phyloP scores from a whole-genome alignment of 2,329 filamentous ascomycete species.

The Phyllachora maydis region DNA sequence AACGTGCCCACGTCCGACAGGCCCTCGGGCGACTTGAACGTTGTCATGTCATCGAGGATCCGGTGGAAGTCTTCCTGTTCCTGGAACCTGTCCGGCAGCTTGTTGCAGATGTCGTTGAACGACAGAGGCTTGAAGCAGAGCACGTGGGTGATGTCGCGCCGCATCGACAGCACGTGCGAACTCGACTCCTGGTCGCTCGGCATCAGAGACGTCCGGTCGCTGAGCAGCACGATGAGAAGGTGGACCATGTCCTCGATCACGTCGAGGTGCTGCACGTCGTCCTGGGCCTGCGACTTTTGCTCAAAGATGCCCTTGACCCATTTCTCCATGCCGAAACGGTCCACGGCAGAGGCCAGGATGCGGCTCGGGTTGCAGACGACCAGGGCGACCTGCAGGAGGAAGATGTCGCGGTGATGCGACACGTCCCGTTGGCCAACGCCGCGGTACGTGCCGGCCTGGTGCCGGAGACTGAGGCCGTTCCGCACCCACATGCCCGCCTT shows the following conservation, averaged over 20 bases:
- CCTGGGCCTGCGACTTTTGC: slow-evolving; percentile 50
- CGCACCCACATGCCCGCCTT: slow-evolving; percentile 97
- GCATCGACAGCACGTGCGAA: slow-evolving; percentile 50
- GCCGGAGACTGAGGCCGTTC: slow-evolving; percentile 85
- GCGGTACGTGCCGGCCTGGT: slow-evolving; percentile 86
- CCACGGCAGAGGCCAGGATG: slow-evolving; percentile 73
- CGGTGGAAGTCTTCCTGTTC: slow-evolving; percentile 77
- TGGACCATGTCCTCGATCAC: slow-evolving; percentile 93
- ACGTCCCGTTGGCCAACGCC: slow-evolving; percentile 80
- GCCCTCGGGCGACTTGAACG: slow-evolving; percentile 77
- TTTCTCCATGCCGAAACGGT: slow-evolving; percentile 70
- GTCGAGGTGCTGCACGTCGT: slow-evolving; percentile 76
- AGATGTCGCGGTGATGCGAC: slow-evolving; percentile 85
- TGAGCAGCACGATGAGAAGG: slow-evolving; percentile 74
- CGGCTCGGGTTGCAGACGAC: slow-evolving; percentile 68
- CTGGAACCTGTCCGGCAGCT: slow-evolving; percentile 72
- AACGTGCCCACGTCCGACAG: slow-evolving; percentile 87
- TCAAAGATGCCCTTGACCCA: slow-evolving; percentile 78
- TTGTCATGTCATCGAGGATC: slow-evolving; percentile 72
- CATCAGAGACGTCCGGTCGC: slow-evolving; percentile 66
- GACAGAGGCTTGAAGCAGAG: slow-evolving; percentile 92
- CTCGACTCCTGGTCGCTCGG: slow-evolving; percentile 43
- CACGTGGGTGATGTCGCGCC: slow-evolving; percentile 79
- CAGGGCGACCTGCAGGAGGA: slow-evolving; percentile 77
- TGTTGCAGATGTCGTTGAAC: slow-evolving; percentile 75